Evolutionary conservation across 768 basidiomycete species (phyloP).

Genomic region (Suillus ampliporus): DNA sequence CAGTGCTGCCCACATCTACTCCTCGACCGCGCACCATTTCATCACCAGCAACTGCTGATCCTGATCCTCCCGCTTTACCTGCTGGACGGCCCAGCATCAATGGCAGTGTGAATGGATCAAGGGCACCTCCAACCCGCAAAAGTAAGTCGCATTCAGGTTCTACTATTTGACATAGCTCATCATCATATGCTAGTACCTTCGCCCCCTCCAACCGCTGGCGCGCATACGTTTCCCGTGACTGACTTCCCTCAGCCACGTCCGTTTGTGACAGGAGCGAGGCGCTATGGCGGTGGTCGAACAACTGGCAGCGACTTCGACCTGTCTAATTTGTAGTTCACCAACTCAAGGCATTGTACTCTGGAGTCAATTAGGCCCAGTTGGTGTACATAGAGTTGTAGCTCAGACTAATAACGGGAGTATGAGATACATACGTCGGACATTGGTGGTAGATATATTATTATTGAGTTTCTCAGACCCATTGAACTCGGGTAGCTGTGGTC

Average conservation of each 20-base stretch:
- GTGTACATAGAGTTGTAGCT: background rate
- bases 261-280: conserved; percentile 54
- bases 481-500: no score
- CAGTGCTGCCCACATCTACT: conserved; percentile 8
- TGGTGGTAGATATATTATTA: background rate
- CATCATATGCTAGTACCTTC: conserved; percentile 48
- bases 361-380: no score
- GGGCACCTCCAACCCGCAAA: conserved; percentile 48
- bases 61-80: conserved; percentile 23
- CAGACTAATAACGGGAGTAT: background rate
- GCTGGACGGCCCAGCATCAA: conserved; percentile 18
- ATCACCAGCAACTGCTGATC: conserved; percentile 26
- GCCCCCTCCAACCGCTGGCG: conserved; percentile 66
- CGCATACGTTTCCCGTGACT: conserved; percentile 74
- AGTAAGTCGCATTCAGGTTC: conserved; percentile 44
- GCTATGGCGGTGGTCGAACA: conserved; percentile 68
- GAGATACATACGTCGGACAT: background rate
- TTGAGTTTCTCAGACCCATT: background rate
- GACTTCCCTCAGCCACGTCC: conserved; percentile 81
- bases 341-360: background rate
- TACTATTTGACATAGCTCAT: conserved; percentile 16
- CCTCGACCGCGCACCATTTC: conserved; percentile 32
- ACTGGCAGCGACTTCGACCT: conserved; percentile 78
- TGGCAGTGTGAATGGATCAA: conserved; percentile 35
- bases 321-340: conserved; percentile 33